Evolutionary conservation across 1,139 yeast genomes (phyloP), one percentile per base, ranked within the genome.

Genomic region (Blastobotrys serpentis): DNA sequence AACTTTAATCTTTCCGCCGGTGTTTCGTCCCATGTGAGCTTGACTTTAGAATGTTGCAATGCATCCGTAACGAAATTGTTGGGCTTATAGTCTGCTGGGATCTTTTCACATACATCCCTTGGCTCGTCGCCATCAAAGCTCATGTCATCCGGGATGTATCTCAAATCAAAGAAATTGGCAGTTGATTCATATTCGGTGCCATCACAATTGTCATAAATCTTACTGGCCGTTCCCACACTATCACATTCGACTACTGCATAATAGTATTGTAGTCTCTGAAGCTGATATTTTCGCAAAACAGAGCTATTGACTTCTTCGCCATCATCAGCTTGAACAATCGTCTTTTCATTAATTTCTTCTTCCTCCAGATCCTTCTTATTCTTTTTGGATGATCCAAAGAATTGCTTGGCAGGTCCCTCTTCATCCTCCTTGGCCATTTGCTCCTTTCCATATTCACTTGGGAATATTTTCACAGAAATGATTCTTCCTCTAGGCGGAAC

Each of bases 11-110:
- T 79, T 61, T 89, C 97, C 52, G 81, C 84, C 2, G 98, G 98
- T 0, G 98, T 94, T 68, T 92, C 98, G 67, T 94, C 99, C 98
- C 98, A 90, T 0, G 97, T 89, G 55, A 90, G 75, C 63, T 87
- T 87, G 43, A 90, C 97, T 62, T 88, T 89, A 11, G 96, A 88
- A 64, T 88, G 96, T 63, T 89, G 96, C 51, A 90, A 75, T 0
- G 97, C 97, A 67, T 87, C 96, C 1, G 97, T 94, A 30, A 87
- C 87, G 68, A 92, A 94, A 10, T 82, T 77, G 29, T 67, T 61
- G n/a, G 98, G 98, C 58, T 80, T 82, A 67, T 92, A 94, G 46
- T 78, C 78, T 2, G 82, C 72, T 1, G 98, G 96, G 17, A 89
- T 73, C 55, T 79, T 77, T 22, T 72, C 70, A 68, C 98, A 88